Conservation (phyloP, 176 grass and related monocot genomes). For the Cymbopogon citratus region DNA sequence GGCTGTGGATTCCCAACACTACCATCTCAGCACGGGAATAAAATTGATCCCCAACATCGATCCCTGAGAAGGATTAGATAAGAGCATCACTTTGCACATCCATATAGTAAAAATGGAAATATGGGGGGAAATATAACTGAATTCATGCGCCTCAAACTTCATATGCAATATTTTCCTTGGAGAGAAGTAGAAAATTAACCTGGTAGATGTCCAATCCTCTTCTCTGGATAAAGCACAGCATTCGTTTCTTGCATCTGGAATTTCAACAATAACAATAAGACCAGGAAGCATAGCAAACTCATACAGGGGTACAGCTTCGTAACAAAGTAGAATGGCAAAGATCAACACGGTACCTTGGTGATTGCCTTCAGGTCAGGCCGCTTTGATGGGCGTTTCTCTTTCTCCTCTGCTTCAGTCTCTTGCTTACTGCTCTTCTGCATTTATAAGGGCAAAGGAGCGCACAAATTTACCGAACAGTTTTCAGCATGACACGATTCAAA, state of each 20-base stretch:
- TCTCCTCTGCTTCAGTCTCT: constrained; percentile 6
- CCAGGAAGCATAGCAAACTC: not conserved
- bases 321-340: not conserved
- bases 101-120: not conserved
- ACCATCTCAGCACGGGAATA: constrained; percentile 93
- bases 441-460: not conserved
- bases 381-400: constrained; percentile 49
- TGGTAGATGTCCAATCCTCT: constrained; percentile 48
- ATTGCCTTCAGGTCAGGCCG: constrained; percentile 66
- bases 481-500: too few relatives aligned
- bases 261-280: not conserved
- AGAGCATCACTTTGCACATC: not conserved
- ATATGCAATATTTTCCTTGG: not conserved
- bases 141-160: not conserved
- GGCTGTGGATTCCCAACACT: constrained; percentile 80
- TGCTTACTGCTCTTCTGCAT: constrained; percentile 25
- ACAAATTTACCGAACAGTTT: not conserved
- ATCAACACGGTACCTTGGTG: constrained; percentile 30
- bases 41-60: constrained; percentile 73
- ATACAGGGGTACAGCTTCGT: not conserved
- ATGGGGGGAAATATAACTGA: not conserved
- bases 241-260: constrained; percentile 55
- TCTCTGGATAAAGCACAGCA: constrained; percentile 47
- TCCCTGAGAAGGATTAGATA: constrained; percentile 31
- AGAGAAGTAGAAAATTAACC: constrained; percentile 20